A percentile compares a stretch with the other conserved stretches of the same genome.
Conservation (phyloP, 371 early-diverging fungal genomes). For the Mortierella sp. region DNA sequence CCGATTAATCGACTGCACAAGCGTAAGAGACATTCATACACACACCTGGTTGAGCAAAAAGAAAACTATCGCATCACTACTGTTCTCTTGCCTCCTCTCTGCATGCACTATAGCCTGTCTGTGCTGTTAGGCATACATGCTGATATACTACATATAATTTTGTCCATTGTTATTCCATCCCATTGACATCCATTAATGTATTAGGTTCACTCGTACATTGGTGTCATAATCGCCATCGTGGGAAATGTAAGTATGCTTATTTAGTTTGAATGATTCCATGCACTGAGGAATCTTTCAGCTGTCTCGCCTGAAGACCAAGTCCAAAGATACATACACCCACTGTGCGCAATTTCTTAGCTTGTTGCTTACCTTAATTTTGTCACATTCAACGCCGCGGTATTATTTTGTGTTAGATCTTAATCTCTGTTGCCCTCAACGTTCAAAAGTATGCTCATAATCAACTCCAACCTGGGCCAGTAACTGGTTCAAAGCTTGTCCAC, state of each 20-base stretch:
- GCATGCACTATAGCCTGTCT: not conserved
- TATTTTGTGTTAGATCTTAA: slow-evolving; percentile 63
- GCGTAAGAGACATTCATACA: not conserved
- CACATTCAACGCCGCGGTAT: not conserved
- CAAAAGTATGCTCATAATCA: slow-evolving; percentile 73
- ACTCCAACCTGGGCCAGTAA: slow-evolving; percentile 29
- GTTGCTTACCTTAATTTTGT: slow-evolving; percentile 6
- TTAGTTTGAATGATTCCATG: not conserved
- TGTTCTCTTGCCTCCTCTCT: not conserved
- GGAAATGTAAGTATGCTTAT: slow-evolving; percentile 67
- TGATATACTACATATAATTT: not conserved
- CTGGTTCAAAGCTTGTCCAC: slow-evolving; percentile 19
- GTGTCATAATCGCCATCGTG: slow-evolving; percentile 70
- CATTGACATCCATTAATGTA: not conserved
- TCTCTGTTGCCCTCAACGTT: slow-evolving; percentile 77
- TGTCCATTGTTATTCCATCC: not conserved
- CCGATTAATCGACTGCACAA: not conserved
- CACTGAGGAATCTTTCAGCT: not conserved
- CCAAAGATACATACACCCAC: not conserved
- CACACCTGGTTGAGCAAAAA: not conserved
- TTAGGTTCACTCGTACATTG: slow-evolving; percentile 69
- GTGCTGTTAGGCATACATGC: not conserved
- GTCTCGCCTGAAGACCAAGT: not conserved
- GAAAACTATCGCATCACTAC: not conserved
- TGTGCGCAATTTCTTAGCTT: not conserved